phyloP scores from a whole-genome alignment of 768 basidiomycete species.

The Mycena kentingensis region DNA sequence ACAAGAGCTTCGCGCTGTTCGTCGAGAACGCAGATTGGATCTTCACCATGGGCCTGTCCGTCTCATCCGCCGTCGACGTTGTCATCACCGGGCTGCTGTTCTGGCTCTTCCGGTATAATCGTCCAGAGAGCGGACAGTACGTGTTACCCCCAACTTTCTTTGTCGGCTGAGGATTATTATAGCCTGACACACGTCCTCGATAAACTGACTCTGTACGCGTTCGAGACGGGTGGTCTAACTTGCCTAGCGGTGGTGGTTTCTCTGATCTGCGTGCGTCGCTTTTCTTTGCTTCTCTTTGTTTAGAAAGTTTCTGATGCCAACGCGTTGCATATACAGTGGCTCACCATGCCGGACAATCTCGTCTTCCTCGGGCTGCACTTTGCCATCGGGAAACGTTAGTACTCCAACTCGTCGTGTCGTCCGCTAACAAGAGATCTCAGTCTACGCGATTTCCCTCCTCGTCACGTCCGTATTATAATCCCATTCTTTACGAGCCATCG shows the following conservation, averaged over 20 bases:
- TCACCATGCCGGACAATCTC: slow-evolving; percentile 38
- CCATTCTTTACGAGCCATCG: no score
- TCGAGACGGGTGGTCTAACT: slow-evolving; percentile 56
- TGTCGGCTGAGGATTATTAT: background rate
- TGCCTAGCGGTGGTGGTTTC: slow-evolving; percentile 38
- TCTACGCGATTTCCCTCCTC: background rate
- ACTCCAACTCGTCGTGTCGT: background rate
- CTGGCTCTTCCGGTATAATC: slow-evolving; percentile 26
- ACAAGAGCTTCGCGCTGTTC: slow-evolving; percentile 31
- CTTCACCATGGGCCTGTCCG: slow-evolving; percentile 53
- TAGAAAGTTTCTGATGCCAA: slow-evolving; percentile 7
- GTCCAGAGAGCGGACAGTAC: no score
- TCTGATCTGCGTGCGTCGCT: slow-evolving; percentile 36
- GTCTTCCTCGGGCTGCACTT: slow-evolving; percentile 45
- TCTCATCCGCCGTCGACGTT: slow-evolving; percentile 52
- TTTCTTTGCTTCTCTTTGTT: background rate
- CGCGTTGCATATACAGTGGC: slow-evolving; percentile 28
- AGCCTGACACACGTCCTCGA: slow-evolving; percentile 52
- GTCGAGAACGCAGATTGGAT: slow-evolving; percentile 36
- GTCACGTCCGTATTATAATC: no score
- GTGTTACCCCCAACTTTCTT: background rate
- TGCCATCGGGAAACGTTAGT: slow-evolving; percentile 39
- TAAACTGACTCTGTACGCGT: slow-evolving; percentile 49
- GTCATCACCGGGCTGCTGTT: slow-evolving; percentile 50
- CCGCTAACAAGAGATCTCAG: background rate